Base-by-base conservation (phyloP, 768 basidiomycete genomes). In the Sporobolomyces phaffii region DNA sequence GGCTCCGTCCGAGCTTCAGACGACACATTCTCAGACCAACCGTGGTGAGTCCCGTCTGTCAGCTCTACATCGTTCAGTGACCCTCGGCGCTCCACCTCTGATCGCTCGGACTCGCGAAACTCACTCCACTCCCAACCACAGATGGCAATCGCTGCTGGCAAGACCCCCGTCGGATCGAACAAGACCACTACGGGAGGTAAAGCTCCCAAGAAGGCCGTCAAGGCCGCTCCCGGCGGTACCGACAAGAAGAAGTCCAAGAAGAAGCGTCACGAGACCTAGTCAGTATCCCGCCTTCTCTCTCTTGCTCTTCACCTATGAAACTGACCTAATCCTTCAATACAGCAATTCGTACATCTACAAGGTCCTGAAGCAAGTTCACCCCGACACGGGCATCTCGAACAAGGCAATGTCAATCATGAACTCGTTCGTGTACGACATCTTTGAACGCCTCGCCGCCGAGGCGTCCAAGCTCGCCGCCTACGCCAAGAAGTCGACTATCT, bases 361-460 rank as follows among this genome's bases (percentile, higher is more conserved):
- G 80, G 92, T 96, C 72, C 84, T 96, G 74, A 96, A 89, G 81
- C 94, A 96, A 81, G 91, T 96, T 71, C 93, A 94, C 81, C 94
- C 93, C 56, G 92, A 94, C 75, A 94, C 91, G 57, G 93, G 93
- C 86, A 94, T 94, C 83, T 94, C 91, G 41, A 94, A 91, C 85
- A 94, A 94, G 80, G 87, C 88, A 2, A 90, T 91, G 89, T 86
- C 87, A 68, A 91, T 92, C 75, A 80, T 91, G 40, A 90, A 91
- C 82, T 88, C 87, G 29, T 91, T 93, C 71, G 90, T 91, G 79
- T 91, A 92, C 76, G 90, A 91, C 73, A 91, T 92, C 78, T 92
- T 93, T 69, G 91, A 92, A 77, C 87, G 90, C 31, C 88, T 93
- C 76, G 91, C 78, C 51, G 68, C 73, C 60, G 79, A 80, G 68